Conservation (phyloP, 768 basidiomycete species). For the Trametes elegans region DNA sequence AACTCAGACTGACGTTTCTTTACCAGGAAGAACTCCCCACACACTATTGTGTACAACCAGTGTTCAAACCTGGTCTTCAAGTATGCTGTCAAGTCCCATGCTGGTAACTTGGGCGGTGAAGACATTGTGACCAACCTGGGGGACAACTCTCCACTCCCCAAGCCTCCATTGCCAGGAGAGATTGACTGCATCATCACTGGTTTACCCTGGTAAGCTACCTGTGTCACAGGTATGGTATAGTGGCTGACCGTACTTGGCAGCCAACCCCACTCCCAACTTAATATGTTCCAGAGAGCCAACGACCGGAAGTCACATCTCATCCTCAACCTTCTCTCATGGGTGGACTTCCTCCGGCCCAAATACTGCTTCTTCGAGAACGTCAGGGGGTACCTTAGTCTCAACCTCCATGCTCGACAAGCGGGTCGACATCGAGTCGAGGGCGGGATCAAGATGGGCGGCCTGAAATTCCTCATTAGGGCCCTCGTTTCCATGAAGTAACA, state of each 20-base stretch:
- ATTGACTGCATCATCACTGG: constrained; percentile 67
- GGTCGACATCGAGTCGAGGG: constrained; percentile 49
- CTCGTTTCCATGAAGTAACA: constrained; percentile 64
- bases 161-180: constrained; percentile 47
- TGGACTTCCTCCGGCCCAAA: constrained; percentile 41
- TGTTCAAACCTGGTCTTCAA: constrained; percentile 64
- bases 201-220: constrained; percentile 69
- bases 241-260: constrained; percentile 34
- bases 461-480: constrained; percentile 63
- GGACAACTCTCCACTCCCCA: constrained; percentile 35
- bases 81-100: constrained; percentile 53
- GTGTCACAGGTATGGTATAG: background rate
- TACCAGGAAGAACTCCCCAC: constrained; percentile 50
- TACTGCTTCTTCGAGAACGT: constrained; percentile 51
- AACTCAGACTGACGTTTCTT: constrained; percentile 3
- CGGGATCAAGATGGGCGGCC: constrained; percentile 69
- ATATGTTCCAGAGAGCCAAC: constrained; percentile 66
- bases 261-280: constrained; percentile 70
- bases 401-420: constrained; percentile 37
- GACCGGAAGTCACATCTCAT: constrained; percentile 71
- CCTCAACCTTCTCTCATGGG: constrained; percentile 49
- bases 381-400: constrained; percentile 41
- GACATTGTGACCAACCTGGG: constrained; percentile 41
- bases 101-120: constrained; percentile 31
- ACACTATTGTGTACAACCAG: constrained; percentile 61